Evolutionary conservation across 352 stramenopile genomes (phyloP).

Genomic region (Phytophthora colocasiae): DNA sequence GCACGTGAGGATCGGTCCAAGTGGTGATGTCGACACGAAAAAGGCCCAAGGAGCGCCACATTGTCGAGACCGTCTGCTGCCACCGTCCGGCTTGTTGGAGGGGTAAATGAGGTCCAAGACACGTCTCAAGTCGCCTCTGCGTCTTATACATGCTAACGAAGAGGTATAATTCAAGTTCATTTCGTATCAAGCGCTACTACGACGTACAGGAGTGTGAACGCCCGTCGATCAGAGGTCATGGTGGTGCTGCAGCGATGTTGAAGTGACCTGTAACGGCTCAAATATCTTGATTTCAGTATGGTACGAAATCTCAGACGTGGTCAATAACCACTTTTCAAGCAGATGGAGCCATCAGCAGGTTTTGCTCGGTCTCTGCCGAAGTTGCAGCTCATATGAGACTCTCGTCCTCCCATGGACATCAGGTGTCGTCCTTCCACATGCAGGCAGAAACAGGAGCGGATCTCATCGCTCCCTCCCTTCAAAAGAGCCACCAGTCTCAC

Average conservation of each 20-base stretch:
- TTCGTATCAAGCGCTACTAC: neutral
- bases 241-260: conserved; percentile 25
- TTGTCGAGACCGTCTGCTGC: conserved; percentile 23
- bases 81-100: conserved; percentile 3
- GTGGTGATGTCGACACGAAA: conserved; percentile 14
- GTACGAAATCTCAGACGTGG: neutral
- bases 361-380: conserved; percentile 12
- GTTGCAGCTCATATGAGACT: neutral
- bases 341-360: neutral
- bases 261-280: conserved; percentile 26
- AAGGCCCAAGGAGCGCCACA: conserved; percentile 22
- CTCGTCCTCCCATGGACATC: conserved; percentile 4
- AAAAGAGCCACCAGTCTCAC: neutral
- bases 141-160: neutral
- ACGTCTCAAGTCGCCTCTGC: neutral
- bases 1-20: conserved; percentile 14
- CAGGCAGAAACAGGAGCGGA: conserved; percentile 17
- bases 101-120: neutral
- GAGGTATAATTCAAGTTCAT: neutral
- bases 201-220: neutral
- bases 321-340: conserved; percentile 7
- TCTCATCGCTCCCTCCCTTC: conserved; percentile 8
- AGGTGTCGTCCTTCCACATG: conserved; percentile 13
- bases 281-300: conserved; percentile 24
- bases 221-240: neutral